Evolutionary conservation across 768 basidiomycete genomes (phyloP).

Genomic region (Clitopilus hobsonii): DNA sequence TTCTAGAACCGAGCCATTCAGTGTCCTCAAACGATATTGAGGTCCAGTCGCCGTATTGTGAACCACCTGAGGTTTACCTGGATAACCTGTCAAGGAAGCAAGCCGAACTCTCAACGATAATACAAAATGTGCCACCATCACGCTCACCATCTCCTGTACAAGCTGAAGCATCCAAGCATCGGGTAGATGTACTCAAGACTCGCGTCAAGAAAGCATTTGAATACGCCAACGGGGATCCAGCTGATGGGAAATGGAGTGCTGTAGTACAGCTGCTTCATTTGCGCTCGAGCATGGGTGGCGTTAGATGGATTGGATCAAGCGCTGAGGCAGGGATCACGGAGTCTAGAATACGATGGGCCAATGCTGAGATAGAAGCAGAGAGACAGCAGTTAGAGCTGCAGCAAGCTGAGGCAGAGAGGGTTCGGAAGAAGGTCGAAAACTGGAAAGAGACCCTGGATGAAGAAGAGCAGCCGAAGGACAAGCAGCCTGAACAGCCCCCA

Average conservation of each 20-base stretch:
- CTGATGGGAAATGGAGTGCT: slow-evolving; percentile 43
- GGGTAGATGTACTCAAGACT: slow-evolving; percentile 25
- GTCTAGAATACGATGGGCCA: slow-evolving; percentile 28
- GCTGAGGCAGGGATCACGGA: slow-evolving; percentile 16
- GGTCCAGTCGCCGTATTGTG: not conserved
- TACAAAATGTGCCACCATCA: slow-evolving; percentile 22
- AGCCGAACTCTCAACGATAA: slow-evolving; percentile 20
- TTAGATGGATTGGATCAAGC: slow-evolving; percentile 22
- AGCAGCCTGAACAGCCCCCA: too few relatives aligned
- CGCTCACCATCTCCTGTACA: slow-evolving; percentile 9
- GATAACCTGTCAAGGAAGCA: slow-evolving; percentile 19
- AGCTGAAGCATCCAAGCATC: slow-evolving; percentile 10
- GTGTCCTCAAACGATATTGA: too few relatives aligned
- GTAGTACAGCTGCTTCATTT: slow-evolving; percentile 35
- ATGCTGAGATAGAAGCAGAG: slow-evolving; percentile 40
- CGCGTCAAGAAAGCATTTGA: slow-evolving; percentile 29
- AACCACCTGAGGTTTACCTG: slow-evolving; percentile 12
- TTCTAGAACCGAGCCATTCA: too few relatives aligned
- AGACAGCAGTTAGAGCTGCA: slow-evolving; percentile 45
- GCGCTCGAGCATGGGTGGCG: slow-evolving; percentile 32
- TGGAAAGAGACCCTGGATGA: slow-evolving; percentile 19
- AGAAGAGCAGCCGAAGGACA: not conserved
- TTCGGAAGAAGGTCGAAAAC: slow-evolving; percentile 21
- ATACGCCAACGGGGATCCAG: slow-evolving; percentile 30
- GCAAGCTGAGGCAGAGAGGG: slow-evolving; percentile 17